Conservation (phyloP, 164 flowering plant genomes). For the Vitis amurensis region DNA sequence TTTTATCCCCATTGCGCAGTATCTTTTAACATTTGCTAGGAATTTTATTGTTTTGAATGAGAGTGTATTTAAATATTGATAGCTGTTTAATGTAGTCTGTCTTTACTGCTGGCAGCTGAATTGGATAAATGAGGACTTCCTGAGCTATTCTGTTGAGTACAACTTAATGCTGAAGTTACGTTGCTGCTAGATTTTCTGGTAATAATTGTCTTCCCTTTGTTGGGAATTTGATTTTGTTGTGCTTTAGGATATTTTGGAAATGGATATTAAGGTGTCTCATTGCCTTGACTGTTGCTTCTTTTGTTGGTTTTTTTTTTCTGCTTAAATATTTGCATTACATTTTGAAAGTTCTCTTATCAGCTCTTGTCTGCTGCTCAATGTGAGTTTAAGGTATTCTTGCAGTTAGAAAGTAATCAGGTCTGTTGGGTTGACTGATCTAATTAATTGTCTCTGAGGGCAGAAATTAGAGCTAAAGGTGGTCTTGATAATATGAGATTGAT, state of each 20-base stretch:
- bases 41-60: slow-evolving; percentile 25
- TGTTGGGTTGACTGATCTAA: not conserved
- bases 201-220: slow-evolving; percentile 56
- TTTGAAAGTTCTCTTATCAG: not conserved
- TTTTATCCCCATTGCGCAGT: slow-evolving; percentile 15
- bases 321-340: not conserved
- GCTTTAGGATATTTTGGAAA: not conserved
- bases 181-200: slow-evolving; percentile 76
- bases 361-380: not conserved
- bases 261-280: slow-evolving; percentile 5
- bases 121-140: slow-evolving; percentile 78
- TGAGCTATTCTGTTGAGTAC: slow-evolving; percentile 76
- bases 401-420: slow-evolving; percentile 1
- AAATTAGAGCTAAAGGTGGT: slow-evolving; percentile 33
- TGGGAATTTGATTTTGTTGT: slow-evolving; percentile 33
- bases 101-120: slow-evolving; percentile 88
- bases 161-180: slow-evolving; percentile 58
- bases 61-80: slow-evolving; percentile 23
- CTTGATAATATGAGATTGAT: slow-evolving; percentile 25
- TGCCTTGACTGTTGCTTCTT: not conserved
- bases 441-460: slow-evolving; percentile 2
- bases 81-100: slow-evolving; percentile 62
- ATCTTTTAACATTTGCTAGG: slow-evolving; percentile 15
- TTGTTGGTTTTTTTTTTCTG: not conserved
- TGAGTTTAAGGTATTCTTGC: not conserved